Evolutionary conservation across 345 rosid species (phyloP).

Genomic region (Ceriops decandra): DNA sequence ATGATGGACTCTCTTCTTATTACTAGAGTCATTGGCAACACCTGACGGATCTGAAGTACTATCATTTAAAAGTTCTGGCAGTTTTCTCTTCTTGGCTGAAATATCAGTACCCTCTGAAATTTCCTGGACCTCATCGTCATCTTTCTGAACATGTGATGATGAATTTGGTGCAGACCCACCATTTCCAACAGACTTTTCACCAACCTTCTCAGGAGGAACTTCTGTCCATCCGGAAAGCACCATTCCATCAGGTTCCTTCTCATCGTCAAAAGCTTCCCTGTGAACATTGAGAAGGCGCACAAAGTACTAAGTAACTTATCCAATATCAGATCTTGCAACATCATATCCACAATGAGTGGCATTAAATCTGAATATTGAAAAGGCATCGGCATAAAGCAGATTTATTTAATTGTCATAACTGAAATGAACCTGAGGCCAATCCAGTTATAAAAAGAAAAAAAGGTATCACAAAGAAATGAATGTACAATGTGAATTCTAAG

Average conservation of each 20-base stretch:
- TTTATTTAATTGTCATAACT: no score
- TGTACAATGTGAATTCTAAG: no score
- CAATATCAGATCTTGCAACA: conserved; percentile 1
- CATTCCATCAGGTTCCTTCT: conserved; percentile 97
- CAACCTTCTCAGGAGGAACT: conserved; percentile 42
- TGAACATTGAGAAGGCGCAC: background rate
- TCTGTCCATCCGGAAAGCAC: conserved; percentile 85
- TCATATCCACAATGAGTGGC: background rate
- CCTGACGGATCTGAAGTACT: conserved; percentile 19
- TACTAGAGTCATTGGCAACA: conserved; percentile 25
- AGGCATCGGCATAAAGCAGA: no score
- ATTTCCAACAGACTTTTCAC: conserved; percentile 38
- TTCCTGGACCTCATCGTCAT: conserved; percentile 27
- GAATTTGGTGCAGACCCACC: conserved; percentile 52
- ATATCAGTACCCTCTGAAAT: conserved; percentile 30
- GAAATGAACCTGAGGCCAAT: no score
- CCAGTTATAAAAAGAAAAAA: no score
- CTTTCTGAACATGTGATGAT: conserved; percentile 22
- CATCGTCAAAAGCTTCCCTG: conserved; percentile 93
- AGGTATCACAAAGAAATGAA: no score
- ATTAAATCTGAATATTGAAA: background rate
- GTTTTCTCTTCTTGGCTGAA: conserved; percentile 61
- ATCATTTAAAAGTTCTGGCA: conserved; percentile 22
- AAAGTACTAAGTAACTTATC: conserved; percentile 1
- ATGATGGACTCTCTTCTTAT: conserved; percentile 40